phyloP scores from a whole-genome alignment of 2,329 filamentous ascomycete genomes.

The Colletotrichum simmondsii region DNA sequence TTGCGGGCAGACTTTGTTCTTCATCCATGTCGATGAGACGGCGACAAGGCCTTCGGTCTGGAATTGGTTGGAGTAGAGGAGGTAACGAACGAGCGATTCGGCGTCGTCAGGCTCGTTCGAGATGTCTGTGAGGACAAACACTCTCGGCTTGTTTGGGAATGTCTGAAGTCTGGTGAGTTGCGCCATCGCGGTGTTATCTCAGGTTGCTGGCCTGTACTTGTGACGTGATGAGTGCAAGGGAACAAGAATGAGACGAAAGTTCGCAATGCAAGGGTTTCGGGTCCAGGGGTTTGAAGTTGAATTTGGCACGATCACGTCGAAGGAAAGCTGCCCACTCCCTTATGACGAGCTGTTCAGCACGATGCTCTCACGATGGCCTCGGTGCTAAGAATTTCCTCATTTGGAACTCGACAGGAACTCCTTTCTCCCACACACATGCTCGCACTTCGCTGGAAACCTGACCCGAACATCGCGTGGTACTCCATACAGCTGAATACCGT shows the following conservation, averaged over 20 bases:
- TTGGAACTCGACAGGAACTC: not conserved
- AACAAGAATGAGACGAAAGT: not conserved
- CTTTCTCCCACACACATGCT: not conserved
- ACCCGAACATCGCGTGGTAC: not conserved
- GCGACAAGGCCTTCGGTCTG: constrained; percentile 55
- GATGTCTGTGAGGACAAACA: constrained; percentile 56
- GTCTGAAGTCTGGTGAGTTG: constrained; percentile 11
- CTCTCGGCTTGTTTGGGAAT: constrained; percentile 42
- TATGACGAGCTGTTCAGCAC: not conserved
- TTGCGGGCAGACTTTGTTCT: constrained; percentile 50
- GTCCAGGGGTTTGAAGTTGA: not conserved
- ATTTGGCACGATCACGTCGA: not conserved
- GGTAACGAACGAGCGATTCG: constrained; percentile 55
- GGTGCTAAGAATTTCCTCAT: constrained; percentile 17
- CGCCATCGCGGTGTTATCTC: not conserved
- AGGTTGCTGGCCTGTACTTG: not conserved
- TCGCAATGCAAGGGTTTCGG: not conserved
- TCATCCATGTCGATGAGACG: constrained; percentile 58
- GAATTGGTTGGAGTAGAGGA: constrained; percentile 59
- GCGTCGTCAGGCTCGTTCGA: constrained; percentile 59
- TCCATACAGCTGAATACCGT: too few species aligned
- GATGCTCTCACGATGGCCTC: not conserved
- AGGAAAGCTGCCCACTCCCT: not conserved
- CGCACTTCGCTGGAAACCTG: not conserved
- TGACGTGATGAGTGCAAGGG: not conserved